A percentile compares a stretch with the other conserved stretches of the same genome.
Conservation (phyloP, 2,329 filamentous ascomycete species). For the Lachnum nothofagi region DNA sequence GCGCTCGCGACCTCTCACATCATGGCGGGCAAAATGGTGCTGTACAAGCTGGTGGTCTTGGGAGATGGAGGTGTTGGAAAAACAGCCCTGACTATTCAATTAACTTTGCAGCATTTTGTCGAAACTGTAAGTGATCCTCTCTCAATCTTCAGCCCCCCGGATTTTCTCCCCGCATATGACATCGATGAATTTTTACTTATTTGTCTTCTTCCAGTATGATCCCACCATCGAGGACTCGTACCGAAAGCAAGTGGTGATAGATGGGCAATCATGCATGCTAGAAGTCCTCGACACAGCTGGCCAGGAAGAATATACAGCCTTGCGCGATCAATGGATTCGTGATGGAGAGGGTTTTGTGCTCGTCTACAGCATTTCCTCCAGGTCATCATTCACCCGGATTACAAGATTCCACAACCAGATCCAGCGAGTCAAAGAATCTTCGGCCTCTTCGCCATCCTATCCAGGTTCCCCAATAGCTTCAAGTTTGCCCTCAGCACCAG, state of each 20-base stretch:
- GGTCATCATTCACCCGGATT: slow-evolving; percentile 91
- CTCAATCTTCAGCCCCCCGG: background rate
- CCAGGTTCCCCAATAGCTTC: slow-evolving; percentile 67
- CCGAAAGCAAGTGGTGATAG: slow-evolving; percentile 86
- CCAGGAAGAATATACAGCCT: slow-evolving; percentile 95
- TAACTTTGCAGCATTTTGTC: slow-evolving; percentile 97
- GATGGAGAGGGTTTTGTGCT: slow-evolving; percentile 96
- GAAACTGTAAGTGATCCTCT: slow-evolving; percentile 61
- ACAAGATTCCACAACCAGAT: slow-evolving; percentile 96
- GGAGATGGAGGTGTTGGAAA: slow-evolving; percentile 93
- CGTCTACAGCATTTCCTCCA: slow-evolving; percentile 97
- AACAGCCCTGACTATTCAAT: slow-evolving; percentile 89
- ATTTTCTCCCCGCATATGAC: background rate
- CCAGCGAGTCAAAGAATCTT: slow-evolving; percentile 91
- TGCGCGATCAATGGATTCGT: slow-evolving; percentile 96
- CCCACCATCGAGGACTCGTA: slow-evolving; percentile 86
- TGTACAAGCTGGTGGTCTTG: slow-evolving; percentile 93
- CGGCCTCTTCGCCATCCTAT: slow-evolving; percentile 69
- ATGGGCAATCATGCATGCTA: slow-evolving; percentile 92
- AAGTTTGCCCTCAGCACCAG: slow-evolving; percentile 48
- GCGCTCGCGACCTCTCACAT: slow-evolving; percentile 13
- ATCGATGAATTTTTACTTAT: slow-evolving; percentile 3
- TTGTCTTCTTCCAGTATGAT: slow-evolving; percentile 52
- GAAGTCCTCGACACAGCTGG: slow-evolving; percentile 96
- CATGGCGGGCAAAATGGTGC: slow-evolving; percentile 90